phyloP scores from a whole-genome alignment of 257 asterid genomes.

The Buddleja alternifolia region DNA sequence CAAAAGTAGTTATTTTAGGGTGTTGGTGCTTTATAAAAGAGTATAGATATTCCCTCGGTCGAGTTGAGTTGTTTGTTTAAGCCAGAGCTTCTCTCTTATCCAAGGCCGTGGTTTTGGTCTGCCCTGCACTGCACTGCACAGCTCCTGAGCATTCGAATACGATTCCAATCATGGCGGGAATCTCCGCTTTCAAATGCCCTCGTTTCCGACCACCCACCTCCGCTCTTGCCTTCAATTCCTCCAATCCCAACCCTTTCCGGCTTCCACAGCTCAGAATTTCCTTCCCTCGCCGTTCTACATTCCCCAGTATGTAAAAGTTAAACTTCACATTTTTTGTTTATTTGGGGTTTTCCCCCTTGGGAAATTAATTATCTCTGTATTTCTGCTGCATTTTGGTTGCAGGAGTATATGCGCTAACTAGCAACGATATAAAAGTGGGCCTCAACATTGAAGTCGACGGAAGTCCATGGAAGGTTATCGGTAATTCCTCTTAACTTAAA shows the following conservation, averaged over 20 bases:
- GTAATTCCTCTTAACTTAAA: slow-evolving; percentile 40
- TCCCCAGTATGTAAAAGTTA: slow-evolving; percentile 52
- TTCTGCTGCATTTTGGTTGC: slow-evolving; percentile 16
- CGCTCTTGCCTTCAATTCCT: slow-evolving; percentile 33
- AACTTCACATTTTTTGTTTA: neutral
- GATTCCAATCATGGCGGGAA: slow-evolving; percentile 65
- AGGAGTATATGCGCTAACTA: slow-evolving; percentile 76
- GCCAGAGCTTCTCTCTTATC: slow-evolving; percentile 43
- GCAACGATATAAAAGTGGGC: slow-evolving; percentile 95
- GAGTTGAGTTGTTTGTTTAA: too few species aligned
- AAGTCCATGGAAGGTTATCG: slow-evolving; percentile 86
- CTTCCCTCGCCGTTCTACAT: slow-evolving; percentile 45
- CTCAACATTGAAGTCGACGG: slow-evolving; percentile 94
- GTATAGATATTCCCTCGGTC: too few species aligned
- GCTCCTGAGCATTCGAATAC: neutral
- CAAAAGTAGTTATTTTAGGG: too few species aligned
- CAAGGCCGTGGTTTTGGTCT: neutral
- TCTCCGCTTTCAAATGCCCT: slow-evolving; percentile 51
- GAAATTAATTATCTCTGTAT: neutral
- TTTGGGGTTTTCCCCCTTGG: neutral
- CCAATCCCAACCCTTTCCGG: slow-evolving; percentile 34
- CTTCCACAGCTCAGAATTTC: slow-evolving; percentile 39
- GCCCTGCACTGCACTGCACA: slow-evolving; percentile 27
- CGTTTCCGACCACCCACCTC: slow-evolving; percentile 49
- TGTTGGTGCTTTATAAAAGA: too few species aligned